Percentiles rank a stretch among this genome's conserved stretches.
Conservation (phyloP, 352 stramenopile genomes). For the Globisporangium cylindrosporum region DNA sequence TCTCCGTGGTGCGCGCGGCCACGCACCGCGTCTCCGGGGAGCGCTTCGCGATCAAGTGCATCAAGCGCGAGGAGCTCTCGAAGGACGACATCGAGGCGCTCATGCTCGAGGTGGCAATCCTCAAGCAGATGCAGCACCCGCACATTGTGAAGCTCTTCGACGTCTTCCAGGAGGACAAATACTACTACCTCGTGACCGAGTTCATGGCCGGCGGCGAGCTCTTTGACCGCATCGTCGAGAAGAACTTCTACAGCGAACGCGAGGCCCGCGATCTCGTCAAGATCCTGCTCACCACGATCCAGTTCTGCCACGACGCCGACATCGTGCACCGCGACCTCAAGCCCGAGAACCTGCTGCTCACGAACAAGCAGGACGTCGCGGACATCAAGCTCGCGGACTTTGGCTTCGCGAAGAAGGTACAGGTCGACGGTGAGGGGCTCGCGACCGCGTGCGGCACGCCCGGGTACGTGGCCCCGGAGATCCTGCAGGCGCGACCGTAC, state of each 20-base stretch:
- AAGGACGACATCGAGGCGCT: constrained; percentile 68
- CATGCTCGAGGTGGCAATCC: constrained; percentile 72
- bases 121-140: constrained; percentile 83
- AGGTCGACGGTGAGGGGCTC: constrained; percentile 47
- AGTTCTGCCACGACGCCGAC: constrained; percentile 80
- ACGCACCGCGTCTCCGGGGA: constrained; percentile 42
- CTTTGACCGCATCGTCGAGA: constrained; percentile 87
- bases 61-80: constrained; percentile 44
- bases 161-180: constrained; percentile 87
- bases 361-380: constrained; percentile 63
- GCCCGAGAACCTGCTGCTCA: constrained; percentile 94
- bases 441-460: constrained; percentile 71
- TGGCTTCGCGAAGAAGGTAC: constrained; percentile 78
- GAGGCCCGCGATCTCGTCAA: constrained; percentile 78
- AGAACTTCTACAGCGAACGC: constrained; percentile 83
- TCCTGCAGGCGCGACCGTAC: constrained; percentile 72
- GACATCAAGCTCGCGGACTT: constrained; percentile 86
- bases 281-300: constrained; percentile 75
- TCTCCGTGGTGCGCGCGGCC: constrained; percentile 56
- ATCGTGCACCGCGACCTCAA: constrained; percentile 96
- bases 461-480: constrained; percentile 83
- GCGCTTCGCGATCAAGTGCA: constrained; percentile 61
- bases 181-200: constrained; percentile 98
- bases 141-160: constrained; percentile 90
- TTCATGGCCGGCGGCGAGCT: constrained; percentile 88